A percentile compares a stretch with the other conserved stretches of the same genome.
phyloP scores from a whole-genome alignment of 495 filamentous ascomycete species.

The Penicillium alfredii region DNA sequence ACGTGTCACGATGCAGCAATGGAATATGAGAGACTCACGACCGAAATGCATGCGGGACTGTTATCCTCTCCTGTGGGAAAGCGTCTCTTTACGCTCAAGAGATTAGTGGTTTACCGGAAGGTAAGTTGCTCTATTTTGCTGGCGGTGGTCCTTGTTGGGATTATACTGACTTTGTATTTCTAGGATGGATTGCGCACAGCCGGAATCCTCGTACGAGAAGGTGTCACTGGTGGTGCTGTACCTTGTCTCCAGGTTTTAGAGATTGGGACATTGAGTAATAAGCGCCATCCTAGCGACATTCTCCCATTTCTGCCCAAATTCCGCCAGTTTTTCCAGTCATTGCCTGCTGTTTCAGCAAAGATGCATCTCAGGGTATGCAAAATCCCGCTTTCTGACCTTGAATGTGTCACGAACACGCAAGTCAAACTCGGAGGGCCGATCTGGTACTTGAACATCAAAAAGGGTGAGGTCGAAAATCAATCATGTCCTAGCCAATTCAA shows the following conservation, averaged over 20 bases:
- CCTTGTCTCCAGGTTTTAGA: constrained; percentile 73
- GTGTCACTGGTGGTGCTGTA: constrained; percentile 50
- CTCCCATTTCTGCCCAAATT: constrained; percentile 71
- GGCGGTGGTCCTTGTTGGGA: no score
- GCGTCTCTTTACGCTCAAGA: constrained; percentile 64
- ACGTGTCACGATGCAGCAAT: constrained; percentile 73
- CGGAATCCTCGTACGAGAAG: constrained; percentile 74
- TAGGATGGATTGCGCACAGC: constrained; percentile 72
- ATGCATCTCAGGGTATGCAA: constrained; percentile 59
- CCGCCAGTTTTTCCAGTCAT: constrained; percentile 49
- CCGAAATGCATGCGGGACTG: constrained; percentile 65
- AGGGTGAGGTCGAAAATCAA: no score
- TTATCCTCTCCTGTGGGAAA: constrained; percentile 70
- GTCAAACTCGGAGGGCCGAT: constrained; percentile 53
- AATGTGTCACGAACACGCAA: constrained; percentile 71
- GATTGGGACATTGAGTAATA: constrained; percentile 54
- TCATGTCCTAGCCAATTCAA: no score
- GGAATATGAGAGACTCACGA: constrained; percentile 65
- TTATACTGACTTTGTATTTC: no score
- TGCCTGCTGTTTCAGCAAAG: constrained; percentile 50
- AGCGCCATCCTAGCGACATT: constrained; percentile 68
- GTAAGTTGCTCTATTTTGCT: constrained; percentile 24
- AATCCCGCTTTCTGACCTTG: constrained; percentile 65
- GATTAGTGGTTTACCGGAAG: constrained; percentile 68
- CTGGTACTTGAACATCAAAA: constrained; percentile 42